These are phyloP conservation scores for Trichoderma lentiforme DNA, from an alignment of 2,329 filamentous ascomycete genomes.

Conservation along the genomic window DNA sequence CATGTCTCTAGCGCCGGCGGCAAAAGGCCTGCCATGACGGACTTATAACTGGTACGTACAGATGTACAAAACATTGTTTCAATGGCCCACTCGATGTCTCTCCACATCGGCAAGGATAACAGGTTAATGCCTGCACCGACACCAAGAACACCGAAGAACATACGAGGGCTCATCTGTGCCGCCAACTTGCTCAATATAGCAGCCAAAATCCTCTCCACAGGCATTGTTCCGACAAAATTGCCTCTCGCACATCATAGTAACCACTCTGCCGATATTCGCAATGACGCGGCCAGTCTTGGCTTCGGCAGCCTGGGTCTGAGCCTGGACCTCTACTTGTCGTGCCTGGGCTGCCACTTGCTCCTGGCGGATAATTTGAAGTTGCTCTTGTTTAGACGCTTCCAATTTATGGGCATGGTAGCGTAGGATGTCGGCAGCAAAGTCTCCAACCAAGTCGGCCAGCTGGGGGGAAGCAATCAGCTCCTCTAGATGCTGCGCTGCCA, in stretches of 20 bases:
- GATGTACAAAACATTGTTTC: background rate
- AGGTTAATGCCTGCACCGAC: background rate
- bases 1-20: constrained; percentile 30
- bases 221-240: background rate
- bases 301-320: background rate
- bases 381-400: background rate
- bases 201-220: background rate
- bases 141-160: constrained; percentile 5
- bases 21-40: constrained; percentile 27
- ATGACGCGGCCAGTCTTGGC: background rate
- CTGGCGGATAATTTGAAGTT: background rate
- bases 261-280: background rate
- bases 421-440: background rate
- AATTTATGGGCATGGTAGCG: background rate
- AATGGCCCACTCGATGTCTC: background rate
- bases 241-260: background rate
- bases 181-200: background rate
- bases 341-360: background rate
- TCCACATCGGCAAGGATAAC: background rate
- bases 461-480: background rate
- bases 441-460: background rate
- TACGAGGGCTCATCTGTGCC: background rate
- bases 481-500: background rate
- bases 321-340: background rate
- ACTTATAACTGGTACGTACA: background rate